Evolutionary conservation across 2,329 filamentous ascomycete species (phyloP).

Genomic region (Epichloe brachyelytri): DNA sequence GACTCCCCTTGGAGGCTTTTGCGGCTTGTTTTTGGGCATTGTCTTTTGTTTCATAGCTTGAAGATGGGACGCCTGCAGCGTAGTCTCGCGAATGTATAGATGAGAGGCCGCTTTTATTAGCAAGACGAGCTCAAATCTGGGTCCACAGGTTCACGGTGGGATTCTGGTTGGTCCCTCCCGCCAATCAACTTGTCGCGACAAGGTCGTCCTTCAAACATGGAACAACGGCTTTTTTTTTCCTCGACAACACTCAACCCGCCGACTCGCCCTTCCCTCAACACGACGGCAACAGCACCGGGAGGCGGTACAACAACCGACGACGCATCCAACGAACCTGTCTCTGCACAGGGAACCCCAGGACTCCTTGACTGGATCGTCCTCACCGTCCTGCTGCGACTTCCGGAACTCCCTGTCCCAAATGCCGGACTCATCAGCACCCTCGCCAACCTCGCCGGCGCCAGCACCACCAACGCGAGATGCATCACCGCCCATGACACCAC

Average conservation of each 20-base stretch:
- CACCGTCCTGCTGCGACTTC: not conserved
- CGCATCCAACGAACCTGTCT: not conserved
- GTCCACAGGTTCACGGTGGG: no score
- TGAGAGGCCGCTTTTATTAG: no score
- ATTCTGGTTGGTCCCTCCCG: no score
- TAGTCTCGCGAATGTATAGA: no score
- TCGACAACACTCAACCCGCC: no score
- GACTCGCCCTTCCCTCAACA: no score
- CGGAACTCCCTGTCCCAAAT: not conserved
- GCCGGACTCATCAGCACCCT: slow-evolving; percentile 3
- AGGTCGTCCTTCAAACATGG: no score
- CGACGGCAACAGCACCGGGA: not conserved
- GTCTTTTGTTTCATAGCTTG: not conserved
- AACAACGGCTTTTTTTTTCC: no score
- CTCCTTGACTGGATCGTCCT: not conserved
- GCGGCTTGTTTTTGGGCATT: slow-evolving; percentile 23
- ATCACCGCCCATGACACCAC: slow-evolving; percentile 28
- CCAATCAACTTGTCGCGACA: no score
- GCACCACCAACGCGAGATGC: slow-evolving; percentile 8
- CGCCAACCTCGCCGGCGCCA: slow-evolving; percentile 8
- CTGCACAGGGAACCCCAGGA: not conserved
- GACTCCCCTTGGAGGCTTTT: slow-evolving; percentile 13
- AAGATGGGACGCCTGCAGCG: no score
- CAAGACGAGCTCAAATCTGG: no score
- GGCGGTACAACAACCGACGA: not conserved